phyloP scores from a whole-genome alignment of 306 rosid species.

The Quercus mongolica region DNA sequence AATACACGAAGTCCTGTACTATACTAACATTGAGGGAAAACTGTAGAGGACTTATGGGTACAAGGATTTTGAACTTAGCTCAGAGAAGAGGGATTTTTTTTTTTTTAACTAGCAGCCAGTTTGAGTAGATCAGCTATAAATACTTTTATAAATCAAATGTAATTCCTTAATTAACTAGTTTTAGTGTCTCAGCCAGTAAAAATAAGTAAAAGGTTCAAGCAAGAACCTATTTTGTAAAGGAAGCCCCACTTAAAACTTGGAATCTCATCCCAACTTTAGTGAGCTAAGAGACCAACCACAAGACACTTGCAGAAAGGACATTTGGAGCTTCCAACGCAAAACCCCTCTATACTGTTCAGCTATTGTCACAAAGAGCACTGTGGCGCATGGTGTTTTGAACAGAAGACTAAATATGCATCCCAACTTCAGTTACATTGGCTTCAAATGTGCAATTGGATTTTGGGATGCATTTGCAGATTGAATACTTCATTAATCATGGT shows the following conservation, averaged over 20 bases:
- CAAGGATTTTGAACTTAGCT: not conserved
- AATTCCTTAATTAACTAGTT: too few species aligned
- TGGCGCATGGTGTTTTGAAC: not conserved
- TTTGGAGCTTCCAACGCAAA: not conserved
- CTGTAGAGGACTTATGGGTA: not conserved
- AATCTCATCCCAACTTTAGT: too few species aligned
- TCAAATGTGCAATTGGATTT: conserved; percentile 1
- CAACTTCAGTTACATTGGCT: conserved; percentile 12
- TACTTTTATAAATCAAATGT: too few species aligned
- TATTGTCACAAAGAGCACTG: not conserved
- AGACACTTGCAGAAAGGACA: not conserved
- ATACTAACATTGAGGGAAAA: not conserved
- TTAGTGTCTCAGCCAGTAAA: not conserved
- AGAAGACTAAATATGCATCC: not conserved
- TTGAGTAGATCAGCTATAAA: too few species aligned
- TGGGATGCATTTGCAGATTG: conserved; percentile 7
- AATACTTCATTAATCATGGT: conserved; percentile 13
- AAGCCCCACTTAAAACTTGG: too few species aligned
- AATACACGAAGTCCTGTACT: too few species aligned
- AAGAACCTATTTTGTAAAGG: not conserved
- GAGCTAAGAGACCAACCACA: too few species aligned
- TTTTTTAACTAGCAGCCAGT: too few species aligned
- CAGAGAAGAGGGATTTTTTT: too few species aligned
- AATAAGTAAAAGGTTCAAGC: not conserved
- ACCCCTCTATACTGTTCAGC: not conserved